Conservation (phyloP, 2,329 filamentous ascomycete species). For the Aspergillus clavatus region DNA sequence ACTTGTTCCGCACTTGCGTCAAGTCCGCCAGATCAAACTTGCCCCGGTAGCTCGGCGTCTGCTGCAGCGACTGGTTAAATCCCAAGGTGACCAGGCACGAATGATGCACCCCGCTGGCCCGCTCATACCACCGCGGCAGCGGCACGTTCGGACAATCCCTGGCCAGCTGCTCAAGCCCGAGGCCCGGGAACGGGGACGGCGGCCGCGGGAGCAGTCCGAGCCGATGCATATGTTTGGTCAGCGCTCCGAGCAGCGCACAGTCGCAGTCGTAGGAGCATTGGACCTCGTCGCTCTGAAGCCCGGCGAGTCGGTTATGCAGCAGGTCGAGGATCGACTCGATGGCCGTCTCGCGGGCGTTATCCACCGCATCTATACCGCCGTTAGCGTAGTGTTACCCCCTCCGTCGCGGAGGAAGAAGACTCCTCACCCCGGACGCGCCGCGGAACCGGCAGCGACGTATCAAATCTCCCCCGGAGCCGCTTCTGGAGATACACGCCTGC, state of each 20-base stretch:
- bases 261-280: not conserved
- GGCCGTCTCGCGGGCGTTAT: not conserved
- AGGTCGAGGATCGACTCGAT: not conserved
- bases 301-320: not conserved
- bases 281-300: not conserved
- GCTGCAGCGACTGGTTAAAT: not conserved
- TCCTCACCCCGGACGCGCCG: not conserved
- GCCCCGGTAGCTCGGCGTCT: too few relatives aligned
- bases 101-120: not conserved
- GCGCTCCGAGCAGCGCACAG: not conserved
- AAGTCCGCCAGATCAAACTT: not conserved
- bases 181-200: not conserved
- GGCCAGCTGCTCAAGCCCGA: not conserved
- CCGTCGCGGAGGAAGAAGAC: too few relatives aligned
- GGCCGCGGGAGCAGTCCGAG: not conserved
- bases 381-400: not conserved
- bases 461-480: not conserved
- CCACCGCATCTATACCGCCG: not conserved
- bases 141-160: not conserved
- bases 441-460: not conserved
- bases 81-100: not conserved
- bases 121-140: not conserved
- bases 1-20: not conserved
- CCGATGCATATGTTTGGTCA: not conserved
- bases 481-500: not conserved